phyloP scores from a whole-genome alignment of 345 rosid genomes.

The Erodium maritimum region DNA sequence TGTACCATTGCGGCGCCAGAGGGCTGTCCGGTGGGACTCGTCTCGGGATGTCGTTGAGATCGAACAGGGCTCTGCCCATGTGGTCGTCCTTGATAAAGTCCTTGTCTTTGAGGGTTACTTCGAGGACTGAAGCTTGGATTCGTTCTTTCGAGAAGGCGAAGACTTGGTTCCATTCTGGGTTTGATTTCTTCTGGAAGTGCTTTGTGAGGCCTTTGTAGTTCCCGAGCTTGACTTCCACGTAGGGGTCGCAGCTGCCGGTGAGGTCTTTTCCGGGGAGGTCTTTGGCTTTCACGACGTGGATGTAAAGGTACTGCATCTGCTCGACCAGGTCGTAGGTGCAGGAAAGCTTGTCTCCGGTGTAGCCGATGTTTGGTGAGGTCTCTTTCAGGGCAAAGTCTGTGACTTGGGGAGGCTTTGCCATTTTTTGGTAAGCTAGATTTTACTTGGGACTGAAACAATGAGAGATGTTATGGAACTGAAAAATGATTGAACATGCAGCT shows the following conservation, averaged over 20 bases:
- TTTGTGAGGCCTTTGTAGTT: too few species aligned
- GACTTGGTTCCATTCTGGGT: constrained; percentile 94
- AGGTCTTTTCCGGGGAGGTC: too few species aligned
- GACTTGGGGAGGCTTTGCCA: constrained; percentile 71
- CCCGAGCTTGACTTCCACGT: too few species aligned
- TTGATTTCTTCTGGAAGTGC: constrained; percentile 87
- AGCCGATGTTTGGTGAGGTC: constrained; percentile 94
- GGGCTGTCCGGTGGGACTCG: constrained; percentile 84
- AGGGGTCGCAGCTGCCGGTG: too few species aligned
- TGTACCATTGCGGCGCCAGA: constrained; percentile 78
- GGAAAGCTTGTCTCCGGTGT: constrained; percentile 65
- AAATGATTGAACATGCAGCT: too few species aligned
- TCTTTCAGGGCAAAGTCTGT: constrained; percentile 77
- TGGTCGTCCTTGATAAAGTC: constrained; percentile 65
- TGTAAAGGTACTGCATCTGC: constrained; percentile 96
- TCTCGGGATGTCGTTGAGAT: constrained; percentile 63
- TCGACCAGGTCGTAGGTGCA: constrained; percentile 93
- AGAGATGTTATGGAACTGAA: neutral
- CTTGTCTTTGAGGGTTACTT: constrained; percentile 77
- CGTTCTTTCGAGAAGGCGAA: constrained; percentile 93
- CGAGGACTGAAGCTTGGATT: constrained; percentile 74
- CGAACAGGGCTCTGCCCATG: constrained; percentile 60
- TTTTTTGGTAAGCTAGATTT: constrained; percentile 19
- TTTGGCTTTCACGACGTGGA: constrained; percentile 71
- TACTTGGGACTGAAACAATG: neutral